These are phyloP conservation scores for Syncephalastrum racemosum DNA, from an alignment of 371 early-diverging fungal species.

Conservation along the genomic window DNA sequence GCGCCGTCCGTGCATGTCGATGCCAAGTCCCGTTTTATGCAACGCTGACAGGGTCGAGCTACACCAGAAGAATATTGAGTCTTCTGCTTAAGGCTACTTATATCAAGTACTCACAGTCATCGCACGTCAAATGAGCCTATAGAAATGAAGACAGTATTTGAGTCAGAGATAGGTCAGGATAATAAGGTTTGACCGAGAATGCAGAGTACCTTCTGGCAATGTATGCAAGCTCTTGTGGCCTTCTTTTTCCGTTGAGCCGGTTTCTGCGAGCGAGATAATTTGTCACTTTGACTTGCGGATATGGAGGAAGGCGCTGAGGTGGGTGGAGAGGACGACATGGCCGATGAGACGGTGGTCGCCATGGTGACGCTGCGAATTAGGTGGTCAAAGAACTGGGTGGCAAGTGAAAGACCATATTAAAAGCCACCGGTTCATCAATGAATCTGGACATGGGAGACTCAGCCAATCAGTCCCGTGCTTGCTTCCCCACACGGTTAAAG, in stretches of 20 bases:
- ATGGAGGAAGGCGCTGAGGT: slow-evolving; percentile 6
- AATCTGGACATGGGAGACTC: no score
- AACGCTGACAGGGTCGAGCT: slow-evolving; percentile 39
- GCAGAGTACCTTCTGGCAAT: slow-evolving; percentile 31
- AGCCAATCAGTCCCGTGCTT: no score
- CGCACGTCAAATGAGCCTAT: slow-evolving; percentile 35
- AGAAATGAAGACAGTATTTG: not conserved
- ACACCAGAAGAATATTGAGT: slow-evolving; percentile 2
- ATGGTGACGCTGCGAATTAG: no score
- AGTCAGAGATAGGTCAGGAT: not conserved
- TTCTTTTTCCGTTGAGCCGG: slow-evolving; percentile 26
- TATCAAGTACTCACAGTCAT: slow-evolving; percentile 25
- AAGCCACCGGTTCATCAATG: no score
- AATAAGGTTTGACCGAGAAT: no score
- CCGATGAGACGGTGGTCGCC: no score
- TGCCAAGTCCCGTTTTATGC: slow-evolving; percentile 32
- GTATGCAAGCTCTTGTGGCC: slow-evolving; percentile 32
- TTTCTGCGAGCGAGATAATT: slow-evolving; percentile 9
- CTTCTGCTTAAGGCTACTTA: not conserved
- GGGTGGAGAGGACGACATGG: no score
- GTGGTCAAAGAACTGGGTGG: no score
- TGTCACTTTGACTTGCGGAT: not conserved
- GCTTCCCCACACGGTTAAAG: no score
- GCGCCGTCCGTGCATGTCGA: slow-evolving; percentile 32
- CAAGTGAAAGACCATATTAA: no score